Evolutionary conservation across 148 eudicot genomes (phyloP), one percentile per base, ranked within the genome.

Genomic region (Suaeda aralocaspica): DNA sequence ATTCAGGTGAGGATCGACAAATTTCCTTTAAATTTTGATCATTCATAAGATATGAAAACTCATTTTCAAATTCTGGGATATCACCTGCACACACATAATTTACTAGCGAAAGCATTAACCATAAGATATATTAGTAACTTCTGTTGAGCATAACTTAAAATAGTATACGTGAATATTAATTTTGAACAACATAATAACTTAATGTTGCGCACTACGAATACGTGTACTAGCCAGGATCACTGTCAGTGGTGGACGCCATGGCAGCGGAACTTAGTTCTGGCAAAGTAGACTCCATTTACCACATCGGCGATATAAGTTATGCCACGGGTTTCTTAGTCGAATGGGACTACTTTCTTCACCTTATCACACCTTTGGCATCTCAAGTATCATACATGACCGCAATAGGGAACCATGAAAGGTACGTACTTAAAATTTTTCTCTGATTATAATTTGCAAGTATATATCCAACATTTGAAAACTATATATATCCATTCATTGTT

Each of bases 381-480:
- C 73, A 48, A 53, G 68, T 92, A 64, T 73, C 97, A 24, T 92
- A 92, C 82, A 89, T 92, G 97, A 89, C 97, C 0, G 90, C 97
- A 0, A 89, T 92, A 46, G 97, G 97, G 31, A 92, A 92, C 82
- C 97, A 92, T 62, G 97, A 92, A 76, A 84, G 97, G 94, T 91
- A 59, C 60, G 7, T 39, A 30, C 30, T 41, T 52, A 30, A 53
- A 21, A 5, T 42, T 2, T 16, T 36, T 36, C 8, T 36, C 8
- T 6, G 1, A 4, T 24, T 0, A 9, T 8, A 24, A 36, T 36
- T 36, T n/a, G n/a, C n/a, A n/a, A n/a, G n/a, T n/a, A n/a, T n/a
- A n/a, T 64, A 68, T 26, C 16, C 26, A 46, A 48, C 10, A 4
- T 1, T n/a, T 0, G 10, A 2, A 21, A 7, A 55, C 13, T 55